Evolutionary conservation across 2,329 filamentous ascomycete species (phyloP).

Genomic region (Didymella sp.): DNA sequence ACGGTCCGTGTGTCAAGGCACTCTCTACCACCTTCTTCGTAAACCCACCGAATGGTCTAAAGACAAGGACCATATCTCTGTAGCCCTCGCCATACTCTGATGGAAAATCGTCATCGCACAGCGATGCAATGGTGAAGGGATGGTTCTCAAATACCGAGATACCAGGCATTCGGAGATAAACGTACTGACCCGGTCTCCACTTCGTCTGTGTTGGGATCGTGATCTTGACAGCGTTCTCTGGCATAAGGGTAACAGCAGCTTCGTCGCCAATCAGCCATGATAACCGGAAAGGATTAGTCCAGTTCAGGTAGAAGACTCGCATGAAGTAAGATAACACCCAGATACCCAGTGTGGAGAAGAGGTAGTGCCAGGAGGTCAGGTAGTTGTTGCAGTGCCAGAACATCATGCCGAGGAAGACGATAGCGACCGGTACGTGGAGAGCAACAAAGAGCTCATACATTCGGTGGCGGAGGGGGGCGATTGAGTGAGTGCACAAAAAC

Average conservation of each 20-base stretch:
- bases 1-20: constrained; percentile 83
- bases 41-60: constrained; percentile 90
- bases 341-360: constrained; percentile 80
- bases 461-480: constrained; percentile 76
- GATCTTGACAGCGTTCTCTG: constrained; percentile 93
- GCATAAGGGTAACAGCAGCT: constrained; percentile 85
- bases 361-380: constrained; percentile 86
- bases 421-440: constrained; percentile 81
- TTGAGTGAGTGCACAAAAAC: constrained; percentile 84
- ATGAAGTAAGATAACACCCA: constrained; percentile 77
- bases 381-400: constrained; percentile 98
- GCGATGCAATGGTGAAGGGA: constrained; percentile 91
- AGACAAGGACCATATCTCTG: constrained; percentile 87
- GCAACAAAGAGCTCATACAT: constrained; percentile 87
- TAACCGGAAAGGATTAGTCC: constrained; percentile 78
- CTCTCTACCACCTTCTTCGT: constrained; percentile 84
- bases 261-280: constrained; percentile 91
- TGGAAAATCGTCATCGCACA: constrained; percentile 92
- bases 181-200: constrained; percentile 93
- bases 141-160: constrained; percentile 92
- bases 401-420: constrained; percentile 80
- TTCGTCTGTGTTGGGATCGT: constrained; percentile 92
- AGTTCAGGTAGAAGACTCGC: constrained; percentile 87
- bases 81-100: constrained; percentile 89
- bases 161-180: constrained; percentile 92